Evolutionary conservation across 768 basidiomycete genomes (phyloP), one percentile per base, ranked within the genome.

Genomic region (Rubroboletus satanas): DNA sequence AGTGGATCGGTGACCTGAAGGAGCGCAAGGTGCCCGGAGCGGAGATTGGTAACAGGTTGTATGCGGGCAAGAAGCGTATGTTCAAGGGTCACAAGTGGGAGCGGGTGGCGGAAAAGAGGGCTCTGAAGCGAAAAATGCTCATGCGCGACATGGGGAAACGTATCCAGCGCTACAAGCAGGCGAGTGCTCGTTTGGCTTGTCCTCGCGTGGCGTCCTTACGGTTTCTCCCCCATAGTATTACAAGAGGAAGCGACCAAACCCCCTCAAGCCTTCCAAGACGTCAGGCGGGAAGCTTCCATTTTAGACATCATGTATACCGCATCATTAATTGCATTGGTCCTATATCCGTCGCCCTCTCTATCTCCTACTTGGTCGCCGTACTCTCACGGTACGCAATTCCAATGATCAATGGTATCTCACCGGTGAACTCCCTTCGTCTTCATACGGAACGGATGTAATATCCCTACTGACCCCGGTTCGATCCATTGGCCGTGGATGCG

Each of bases 31-130:
- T 74, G 31, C 66, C 74, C 53, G 81, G 86, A 52, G 72, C 79
- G 48, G 76, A 84, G 55, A 63, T 77, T 62, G 86, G 87, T 35
- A 79, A 79, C 58, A 78, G 81, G 51, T 71, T 92, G 61, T 93
- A 93, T 60, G 82, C 85, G 10, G 83, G 78, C 54, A 88, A 81
- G 80, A 87, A 83, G 77, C 76, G 80, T 58, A 93, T 93, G 90
- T 93, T 93, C 83, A 93, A 93, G 77, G 90, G 90, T n/a, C 90
- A 93, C 77, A 87, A 81, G 62, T 91, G 87, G 86, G 87, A 93
- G 73, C 80, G 88, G 35, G 66, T 73, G 59, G 76, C 75, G 60
- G 76, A 74, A 53, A 75, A 76, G 65, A 75, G 74, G 60, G 69
- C 73, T 52, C 72, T 71, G 63, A 79, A 77, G 64, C 81, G 74